Conservation (phyloP, 352 stramenopile genomes). For the Pythium aquatile region DNA sequence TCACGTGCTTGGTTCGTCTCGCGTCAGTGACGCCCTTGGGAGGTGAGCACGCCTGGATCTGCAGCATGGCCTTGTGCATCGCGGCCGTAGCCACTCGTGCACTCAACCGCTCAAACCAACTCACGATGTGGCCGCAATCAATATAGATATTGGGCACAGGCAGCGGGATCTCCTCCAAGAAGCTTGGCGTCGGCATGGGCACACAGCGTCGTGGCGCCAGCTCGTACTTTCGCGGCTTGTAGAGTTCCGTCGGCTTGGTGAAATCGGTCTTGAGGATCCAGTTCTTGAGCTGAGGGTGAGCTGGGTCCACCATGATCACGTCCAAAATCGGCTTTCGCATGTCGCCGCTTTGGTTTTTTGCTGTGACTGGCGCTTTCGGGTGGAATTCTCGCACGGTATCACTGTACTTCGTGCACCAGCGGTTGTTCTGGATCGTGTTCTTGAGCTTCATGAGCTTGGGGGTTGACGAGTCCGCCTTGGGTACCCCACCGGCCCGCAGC, state of each 20-base stretch:
- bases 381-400: slow-evolving; percentile 60
- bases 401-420: slow-evolving; percentile 67
- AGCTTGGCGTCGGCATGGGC: slow-evolving; percentile 78
- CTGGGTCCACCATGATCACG: slow-evolving; percentile 67
- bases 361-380: slow-evolving; percentile 76
- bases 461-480: slow-evolving; percentile 37
- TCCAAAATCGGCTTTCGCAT: slow-evolving; percentile 27
- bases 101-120: slow-evolving; percentile 67
- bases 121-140: slow-evolving; percentile 53
- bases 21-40: slow-evolving; percentile 50
- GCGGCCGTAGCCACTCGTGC: slow-evolving; percentile 49
- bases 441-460: slow-evolving; percentile 80
- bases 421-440: slow-evolving; percentile 75
- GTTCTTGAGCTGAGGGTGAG: slow-evolving; percentile 42
- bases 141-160: slow-evolving; percentile 71
- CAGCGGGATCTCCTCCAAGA: slow-evolving; percentile 69
- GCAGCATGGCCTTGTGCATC: slow-evolving; percentile 52
- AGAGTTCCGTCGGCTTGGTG: slow-evolving; percentile 67
- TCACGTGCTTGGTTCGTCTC: slow-evolving; percentile 77
- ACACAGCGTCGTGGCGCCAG: slow-evolving; percentile 80
- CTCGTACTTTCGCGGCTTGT: slow-evolving; percentile 82
- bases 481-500: slow-evolving; percentile 59
- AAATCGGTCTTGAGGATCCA: slow-evolving; percentile 73
- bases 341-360: slow-evolving; percentile 58
- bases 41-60: slow-evolving; percentile 71